phyloP scores from a whole-genome alignment of 2,329 filamentous ascomycete species.

The Curvularia spicifera region DNA sequence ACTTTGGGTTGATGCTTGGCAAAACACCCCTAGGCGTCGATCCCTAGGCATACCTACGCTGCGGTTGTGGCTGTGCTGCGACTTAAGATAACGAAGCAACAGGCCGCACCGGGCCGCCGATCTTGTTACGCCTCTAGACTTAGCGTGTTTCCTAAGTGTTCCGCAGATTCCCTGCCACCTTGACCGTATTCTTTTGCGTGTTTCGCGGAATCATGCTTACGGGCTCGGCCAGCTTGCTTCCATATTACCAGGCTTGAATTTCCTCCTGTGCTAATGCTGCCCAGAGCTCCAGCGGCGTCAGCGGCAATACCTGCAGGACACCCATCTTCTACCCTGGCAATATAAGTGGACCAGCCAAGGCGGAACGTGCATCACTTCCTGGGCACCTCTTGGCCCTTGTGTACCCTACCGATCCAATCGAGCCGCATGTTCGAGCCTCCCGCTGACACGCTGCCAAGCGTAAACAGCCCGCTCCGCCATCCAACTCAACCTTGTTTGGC shows the following conservation, averaged over 20 bases:
- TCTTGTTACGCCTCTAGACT: conserved; percentile 20
- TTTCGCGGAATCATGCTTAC: not conserved
- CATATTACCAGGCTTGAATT: conserved; percentile 9
- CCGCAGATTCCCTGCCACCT: not conserved
- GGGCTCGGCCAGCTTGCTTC: conserved; percentile 6
- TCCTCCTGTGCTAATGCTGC: conserved; percentile 22
- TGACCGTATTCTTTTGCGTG: conserved; percentile 7
- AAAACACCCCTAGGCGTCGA: conserved; percentile 20
- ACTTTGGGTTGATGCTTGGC: conserved; percentile 14
- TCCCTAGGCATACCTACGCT: conserved; percentile 10
- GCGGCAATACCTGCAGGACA: conserved; percentile 31
- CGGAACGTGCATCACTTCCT: conserved; percentile 28
- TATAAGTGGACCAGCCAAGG: conserved; percentile 33
- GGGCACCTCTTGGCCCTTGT: conserved; percentile 27
- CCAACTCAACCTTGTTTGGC: conserved; percentile 18
- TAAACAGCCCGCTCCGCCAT: conserved; percentile 33
- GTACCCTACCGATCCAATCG: conserved; percentile 31
- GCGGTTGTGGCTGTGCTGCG: conserved; percentile 36
- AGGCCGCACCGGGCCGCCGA: conserved; percentile 17
- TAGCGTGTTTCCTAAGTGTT: conserved; percentile 12
- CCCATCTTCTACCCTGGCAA: conserved; percentile 26
- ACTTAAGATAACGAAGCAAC: conserved; percentile 36
- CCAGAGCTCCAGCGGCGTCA: conserved; percentile 30
- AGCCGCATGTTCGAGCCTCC: conserved; percentile 19
- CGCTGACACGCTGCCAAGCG: conserved; percentile 31